phyloP scores from a whole-genome alignment of 306 rosid species.

The Vigna angularis region DNA sequence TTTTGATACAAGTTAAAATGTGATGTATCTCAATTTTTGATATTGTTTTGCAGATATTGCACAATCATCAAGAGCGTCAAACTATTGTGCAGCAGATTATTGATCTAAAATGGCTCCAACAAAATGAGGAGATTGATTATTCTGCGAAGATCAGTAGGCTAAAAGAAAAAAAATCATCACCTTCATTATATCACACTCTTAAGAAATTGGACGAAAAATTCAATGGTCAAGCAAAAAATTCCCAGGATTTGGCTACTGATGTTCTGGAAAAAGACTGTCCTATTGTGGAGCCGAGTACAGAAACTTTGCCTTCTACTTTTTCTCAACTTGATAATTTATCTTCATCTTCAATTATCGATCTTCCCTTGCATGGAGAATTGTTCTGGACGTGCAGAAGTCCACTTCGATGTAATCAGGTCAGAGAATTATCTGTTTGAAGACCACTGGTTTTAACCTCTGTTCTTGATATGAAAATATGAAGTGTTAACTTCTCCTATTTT shows the following conservation, averaged over 20 bases:
- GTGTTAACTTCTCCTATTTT: conserved; percentile 27
- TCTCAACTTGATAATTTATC: conserved; percentile 63
- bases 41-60: conserved; percentile 51
- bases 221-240: conserved; percentile 50
- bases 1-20: conserved; percentile 7
- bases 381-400: conserved; percentile 74
- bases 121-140: conserved; percentile 45
- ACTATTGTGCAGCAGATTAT: conserved; percentile 75
- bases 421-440: conserved; percentile 40
- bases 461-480: conserved; percentile 7
- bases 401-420: conserved; percentile 74
- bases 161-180: conserved; percentile 46
- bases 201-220: conserved; percentile 49
- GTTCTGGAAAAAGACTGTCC: conserved; percentile 46
- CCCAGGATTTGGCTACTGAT: conserved; percentile 42
- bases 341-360: conserved; percentile 57
- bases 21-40: conserved; percentile 15
- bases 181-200: conserved; percentile 46
- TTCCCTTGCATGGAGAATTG: conserved; percentile 68
- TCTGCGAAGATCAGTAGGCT: conserved; percentile 47
- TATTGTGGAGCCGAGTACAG: conserved; percentile 51
- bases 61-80: conserved; percentile 53
- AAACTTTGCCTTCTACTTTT: conserved; percentile 55
- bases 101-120: conserved; percentile 71
- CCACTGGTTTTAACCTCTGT: conserved; percentile 1